Evolutionary conservation across 225 moss, liverwort and hornwort genomes (phyloP).

Genomic region (Bryoerythrophyllum caledonicum): DNA sequence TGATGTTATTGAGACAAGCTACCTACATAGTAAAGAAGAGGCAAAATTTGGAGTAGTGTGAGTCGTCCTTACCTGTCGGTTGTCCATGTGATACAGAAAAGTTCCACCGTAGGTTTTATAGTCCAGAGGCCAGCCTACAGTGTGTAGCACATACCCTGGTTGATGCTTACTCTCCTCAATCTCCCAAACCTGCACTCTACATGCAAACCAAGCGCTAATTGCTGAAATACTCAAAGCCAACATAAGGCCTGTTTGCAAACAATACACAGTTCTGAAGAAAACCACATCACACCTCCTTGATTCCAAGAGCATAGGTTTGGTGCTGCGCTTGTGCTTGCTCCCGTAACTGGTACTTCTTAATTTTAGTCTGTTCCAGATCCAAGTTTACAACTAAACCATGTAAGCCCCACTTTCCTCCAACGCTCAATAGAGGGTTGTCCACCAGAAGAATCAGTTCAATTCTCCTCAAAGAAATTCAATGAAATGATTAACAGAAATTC

Average conservation of each 20-base stretch:
- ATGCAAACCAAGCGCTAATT: conserved; percentile 13
- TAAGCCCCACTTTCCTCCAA: background rate
- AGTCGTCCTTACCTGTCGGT: conserved; percentile 42
- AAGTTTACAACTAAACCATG: background rate
- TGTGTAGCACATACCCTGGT: conserved; percentile 69
- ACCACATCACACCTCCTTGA: conserved; percentile 62
- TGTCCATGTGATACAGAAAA: conserved; percentile 85
- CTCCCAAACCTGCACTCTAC: conserved; percentile 69
- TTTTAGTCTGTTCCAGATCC: conserved; percentile 48
- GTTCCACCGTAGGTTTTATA: conserved; percentile 66
- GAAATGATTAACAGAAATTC: background rate
- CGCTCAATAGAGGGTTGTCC: background rate
- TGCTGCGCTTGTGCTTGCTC: conserved; percentile 68
- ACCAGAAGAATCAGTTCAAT: background rate
- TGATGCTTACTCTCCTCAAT: background rate
- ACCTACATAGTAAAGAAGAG: background rate
- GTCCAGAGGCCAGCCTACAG: conserved; percentile 75
- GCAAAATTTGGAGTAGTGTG: background rate
- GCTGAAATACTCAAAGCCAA: conserved; percentile 1
- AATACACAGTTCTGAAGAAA: background rate
- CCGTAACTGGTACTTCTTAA: conserved; percentile 65
- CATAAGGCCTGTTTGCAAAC: background rate
- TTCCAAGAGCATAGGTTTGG: conserved; percentile 76
- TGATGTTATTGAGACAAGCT: background rate
- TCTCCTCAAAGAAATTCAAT: background rate